Percentiles rank a stretch among this genome's conserved stretches.
Evolutionary conservation across 169 alveolate species (phyloP).

Genomic region (Plasmodium inui): DNA sequence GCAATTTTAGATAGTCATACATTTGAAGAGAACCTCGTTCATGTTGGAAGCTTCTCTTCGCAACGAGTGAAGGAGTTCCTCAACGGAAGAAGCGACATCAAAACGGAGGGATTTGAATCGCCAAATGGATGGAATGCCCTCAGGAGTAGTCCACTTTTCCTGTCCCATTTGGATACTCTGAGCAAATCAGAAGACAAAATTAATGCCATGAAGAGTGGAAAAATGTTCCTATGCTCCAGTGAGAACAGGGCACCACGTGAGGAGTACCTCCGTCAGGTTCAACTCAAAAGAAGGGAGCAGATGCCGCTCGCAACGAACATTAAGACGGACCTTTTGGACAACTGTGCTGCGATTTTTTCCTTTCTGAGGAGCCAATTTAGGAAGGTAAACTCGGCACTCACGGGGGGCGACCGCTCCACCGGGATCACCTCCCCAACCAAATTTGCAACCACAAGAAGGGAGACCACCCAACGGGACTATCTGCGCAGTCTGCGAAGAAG

Average conservation of each 20-base stretch:
- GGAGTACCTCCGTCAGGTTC: neutral
- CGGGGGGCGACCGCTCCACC: neutral
- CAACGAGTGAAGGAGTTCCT: neutral
- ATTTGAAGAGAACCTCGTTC: neutral
- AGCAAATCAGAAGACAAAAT: neutral
- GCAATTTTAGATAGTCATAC: neutral
- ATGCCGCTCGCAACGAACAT: neutral
- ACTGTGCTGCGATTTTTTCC: neutral
- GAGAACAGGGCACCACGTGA: neutral
- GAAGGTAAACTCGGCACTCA: neutral
- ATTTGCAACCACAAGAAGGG: neutral
- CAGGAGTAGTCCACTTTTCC: neutral
- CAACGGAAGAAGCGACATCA: neutral
- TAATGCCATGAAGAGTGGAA: neutral
- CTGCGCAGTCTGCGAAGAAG: neutral
- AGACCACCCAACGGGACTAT: neutral
- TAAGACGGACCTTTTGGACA: neutral
- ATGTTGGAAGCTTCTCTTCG: neutral
- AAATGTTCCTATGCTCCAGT: constrained; percentile 14
- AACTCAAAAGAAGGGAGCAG: neutral
- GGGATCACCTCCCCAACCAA: neutral
- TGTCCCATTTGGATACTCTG: neutral
- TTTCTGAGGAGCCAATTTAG: constrained; percentile 18
- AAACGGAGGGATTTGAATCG: neutral
- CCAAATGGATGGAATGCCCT: neutral